Base-by-base conservation (phyloP, 2,329 filamentous ascomycete genomes). In the Paracorniculantispora psalliotae region DNA sequence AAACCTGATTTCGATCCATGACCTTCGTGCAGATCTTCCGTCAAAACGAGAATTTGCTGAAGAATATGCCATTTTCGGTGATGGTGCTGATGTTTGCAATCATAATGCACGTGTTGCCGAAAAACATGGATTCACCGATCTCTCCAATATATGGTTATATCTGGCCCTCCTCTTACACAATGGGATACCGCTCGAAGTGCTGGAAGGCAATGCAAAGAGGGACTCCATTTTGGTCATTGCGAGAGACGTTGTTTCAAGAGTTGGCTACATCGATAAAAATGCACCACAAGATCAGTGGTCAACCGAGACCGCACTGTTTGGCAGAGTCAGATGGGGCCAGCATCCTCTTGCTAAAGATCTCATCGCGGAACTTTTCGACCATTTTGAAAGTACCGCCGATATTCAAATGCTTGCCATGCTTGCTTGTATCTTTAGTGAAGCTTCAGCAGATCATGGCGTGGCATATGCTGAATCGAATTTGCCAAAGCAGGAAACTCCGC, bases 61-160 rank as follows among this genome's bases (percentile, higher is more conserved):
- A 59, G 84, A 89, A 64, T 99, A 97, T 72, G 82, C 82, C 25
- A 89, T 97, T 15, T 92, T 94, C 69, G 92, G 92, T 3, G 86
- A 92, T 61, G 88, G 89, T 1, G 83, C 86, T n/a, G 83, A 88
- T 39, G 85, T 96, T 3, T 97, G 93, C 72, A 79, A 83, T 47
- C 88, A 96, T 67, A 99, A 99, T 71, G 90, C 92, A 9, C 75
- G 76, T 1, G 85, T 96, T 48, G 92, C 93, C 9, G 81, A 85
- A 64, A 86, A 84, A 62, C 81, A 88, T 64, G 90, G 88, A 4
- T 82, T 85, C 63, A 71, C 79, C 15, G 90, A 96, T 63, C 74
- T 96, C 30, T 87, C 89, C 26, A 85, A 91, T 65, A 83, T 96
- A 7, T 99, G 94, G 94, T 84, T 83, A 51, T 88, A 97, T 63